Evolutionary conservation across 805 yeast species (phyloP), one percentile per base, ranked within the genome.

Genomic region (Lipomyces starkeyi): DNA sequence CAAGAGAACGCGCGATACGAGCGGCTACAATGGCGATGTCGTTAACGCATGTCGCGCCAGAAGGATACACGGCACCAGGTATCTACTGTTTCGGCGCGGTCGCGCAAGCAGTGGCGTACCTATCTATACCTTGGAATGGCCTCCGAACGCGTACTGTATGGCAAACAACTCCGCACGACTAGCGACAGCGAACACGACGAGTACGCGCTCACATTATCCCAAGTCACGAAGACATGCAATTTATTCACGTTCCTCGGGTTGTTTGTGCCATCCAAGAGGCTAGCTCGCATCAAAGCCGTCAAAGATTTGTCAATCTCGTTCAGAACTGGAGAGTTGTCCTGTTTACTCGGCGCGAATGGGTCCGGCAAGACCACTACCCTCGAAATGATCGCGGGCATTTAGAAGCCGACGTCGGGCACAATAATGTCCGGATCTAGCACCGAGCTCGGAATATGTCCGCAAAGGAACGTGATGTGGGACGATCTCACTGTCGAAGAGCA

Each of bases 341-440:
- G 79, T 61, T 64, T 78, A 22, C 72, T 78, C 1, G 80, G 80
- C 32, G 76, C 80, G 9, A 78, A 78, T 71, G 80, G 80, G 4
- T 77, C 80, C 2, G 80, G 80, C 22, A 78, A 78, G 64, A 78
- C 80, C 4, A 78, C 80, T 2, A 78, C 80, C 14, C 68, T 78
- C 35, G 80, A 78, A 52, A 76, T 78, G 75, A 73, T 78, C 35
- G 70, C 80, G 20, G 80, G 80, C 17, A 29, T 66, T 8, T 70
- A 68, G 35, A 57, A 25, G 8, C 58, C 61, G 20, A 58, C 67
- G 14, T 67, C 75, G 8, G 79, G 77, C 27, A 56, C 59, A 1
- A 68, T 76, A 7, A 70, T 73, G 8, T 68, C 72, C n/a, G 78
- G 77, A 1, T n/a, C 65, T 1, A 14, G 35, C 3, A 53, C 72